A percentile compares a stretch with the other conserved stretches of the same genome.
Conservation (phyloP, 805 yeast species). For the Nakazawaea anatomiae region DNA sequence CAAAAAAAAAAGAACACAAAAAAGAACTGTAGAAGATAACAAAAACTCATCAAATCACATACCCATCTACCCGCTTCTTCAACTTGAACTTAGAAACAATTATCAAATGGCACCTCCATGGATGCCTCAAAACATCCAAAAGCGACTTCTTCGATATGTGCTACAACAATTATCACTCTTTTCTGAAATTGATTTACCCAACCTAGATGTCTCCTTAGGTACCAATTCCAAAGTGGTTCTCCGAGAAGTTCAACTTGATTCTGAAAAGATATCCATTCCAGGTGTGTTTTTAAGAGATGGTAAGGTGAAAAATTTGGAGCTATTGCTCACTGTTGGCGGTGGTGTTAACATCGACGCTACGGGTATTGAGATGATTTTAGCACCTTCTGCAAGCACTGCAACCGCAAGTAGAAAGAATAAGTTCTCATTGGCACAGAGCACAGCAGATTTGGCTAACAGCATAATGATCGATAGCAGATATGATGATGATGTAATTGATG, state of each 20-base stretch:
- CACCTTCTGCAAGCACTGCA: constrained; percentile 22
- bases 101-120: constrained; percentile 37
- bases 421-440: constrained; percentile 63
- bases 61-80: background rate
- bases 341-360: constrained; percentile 60
- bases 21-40: too few species aligned
- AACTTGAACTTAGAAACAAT: background rate
- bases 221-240: constrained; percentile 42
- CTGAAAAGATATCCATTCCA: constrained; percentile 63
- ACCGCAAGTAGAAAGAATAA: constrained; percentile 9
- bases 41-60: too few species aligned
- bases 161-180: constrained; percentile 77
- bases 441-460: constrained; percentile 66
- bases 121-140: constrained; percentile 84
- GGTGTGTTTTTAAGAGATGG: constrained; percentile 62
- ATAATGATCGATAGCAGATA: constrained; percentile 29
- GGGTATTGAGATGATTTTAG: constrained; percentile 46
- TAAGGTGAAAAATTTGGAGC: constrained; percentile 42
- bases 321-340: constrained; percentile 60
- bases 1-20: too few species aligned
- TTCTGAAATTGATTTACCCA: constrained; percentile 75
- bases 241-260: constrained; percentile 63
- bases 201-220: constrained; percentile 74
- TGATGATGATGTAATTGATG: constrained; percentile 24
- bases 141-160: constrained; percentile 71